A percentile compares a stretch with the other conserved stretches of the same genome.
These are phyloP conservation scores for Verticillium dahliae DNA, from an alignment of 2,329 filamentous ascomycete genomes.

Conservation along the genomic window DNA sequence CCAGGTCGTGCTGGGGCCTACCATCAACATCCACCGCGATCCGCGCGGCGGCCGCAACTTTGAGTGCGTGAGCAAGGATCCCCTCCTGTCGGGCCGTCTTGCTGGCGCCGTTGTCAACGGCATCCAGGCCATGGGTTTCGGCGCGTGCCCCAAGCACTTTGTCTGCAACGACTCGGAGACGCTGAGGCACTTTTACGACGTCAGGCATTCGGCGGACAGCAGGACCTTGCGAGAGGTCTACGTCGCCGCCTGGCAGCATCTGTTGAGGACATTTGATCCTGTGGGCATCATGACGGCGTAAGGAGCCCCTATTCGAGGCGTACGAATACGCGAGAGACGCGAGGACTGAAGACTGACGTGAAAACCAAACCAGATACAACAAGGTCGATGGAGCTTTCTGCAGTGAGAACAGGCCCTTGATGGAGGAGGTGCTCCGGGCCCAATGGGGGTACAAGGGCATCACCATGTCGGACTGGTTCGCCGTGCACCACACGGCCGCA, in stretches of 20 bases:
- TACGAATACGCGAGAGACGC: not conserved
- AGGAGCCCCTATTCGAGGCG: not conserved
- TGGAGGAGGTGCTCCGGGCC: constrained; percentile 19
- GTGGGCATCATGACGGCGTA: constrained; percentile 13
- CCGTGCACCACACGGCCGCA: constrained; percentile 21
- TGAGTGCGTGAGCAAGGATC: constrained; percentile 35
- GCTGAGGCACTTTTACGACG: constrained; percentile 12
- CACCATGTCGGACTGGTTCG: constrained; percentile 27
- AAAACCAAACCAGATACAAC: constrained; percentile 13
- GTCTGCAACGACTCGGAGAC: constrained; percentile 27
- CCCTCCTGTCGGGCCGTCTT: constrained; percentile 32
- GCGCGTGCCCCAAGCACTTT: constrained; percentile 32
- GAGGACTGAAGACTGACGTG: not conserved
- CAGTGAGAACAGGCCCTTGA: constrained; percentile 10
- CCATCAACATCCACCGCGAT: constrained; percentile 36
- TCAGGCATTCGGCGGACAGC: constrained; percentile 3
- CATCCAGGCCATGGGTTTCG: constrained; percentile 27
- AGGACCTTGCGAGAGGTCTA: constrained; percentile 12
- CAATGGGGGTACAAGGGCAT: constrained; percentile 27
- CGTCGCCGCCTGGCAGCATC: constrained; percentile 13
- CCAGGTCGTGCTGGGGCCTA: constrained; percentile 64
- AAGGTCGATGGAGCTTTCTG: constrained; percentile 18
- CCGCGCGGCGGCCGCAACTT: constrained; percentile 36
- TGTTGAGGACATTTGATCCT: constrained; percentile 9
- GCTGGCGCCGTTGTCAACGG: constrained; percentile 31